A percentile compares a stretch with the other conserved stretches of the same genome.
Conservation (phyloP, 352 stramenopile genomes). For the Aphanomyces invadans region DNA sequence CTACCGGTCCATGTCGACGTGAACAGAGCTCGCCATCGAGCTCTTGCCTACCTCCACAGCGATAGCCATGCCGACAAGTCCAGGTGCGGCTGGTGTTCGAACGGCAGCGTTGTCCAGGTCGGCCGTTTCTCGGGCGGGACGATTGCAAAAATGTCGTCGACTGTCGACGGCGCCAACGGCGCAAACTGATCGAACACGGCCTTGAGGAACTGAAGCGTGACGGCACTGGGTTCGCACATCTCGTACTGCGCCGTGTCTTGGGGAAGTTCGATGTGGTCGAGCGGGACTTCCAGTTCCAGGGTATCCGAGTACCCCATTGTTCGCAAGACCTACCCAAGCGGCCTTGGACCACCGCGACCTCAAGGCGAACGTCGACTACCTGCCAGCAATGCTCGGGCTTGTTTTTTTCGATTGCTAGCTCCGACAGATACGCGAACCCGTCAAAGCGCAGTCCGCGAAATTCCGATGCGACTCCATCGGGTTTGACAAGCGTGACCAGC, state of each 20-base stretch:
- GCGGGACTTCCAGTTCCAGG: slow-evolving; percentile 64
- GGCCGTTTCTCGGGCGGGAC: slow-evolving; percentile 44
- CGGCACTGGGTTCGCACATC: slow-evolving; percentile 63
- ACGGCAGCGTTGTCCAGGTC: slow-evolving; percentile 46
- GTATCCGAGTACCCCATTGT: slow-evolving; percentile 78
- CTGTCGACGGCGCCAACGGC: slow-evolving; percentile 57
- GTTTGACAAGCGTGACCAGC: slow-evolving; percentile 56
- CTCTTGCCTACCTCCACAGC: slow-evolving; percentile 43
- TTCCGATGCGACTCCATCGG: slow-evolving; percentile 56
- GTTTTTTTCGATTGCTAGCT: slow-evolving; percentile 84
- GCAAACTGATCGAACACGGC: slow-evolving; percentile 73
- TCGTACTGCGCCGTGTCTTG: slow-evolving; percentile 52
- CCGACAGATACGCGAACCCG: slow-evolving; percentile 78
- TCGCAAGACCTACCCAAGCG: slow-evolving; percentile 56
- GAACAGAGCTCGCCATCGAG: no score
- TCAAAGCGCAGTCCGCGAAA: slow-evolving; percentile 60
- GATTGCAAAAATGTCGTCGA: slow-evolving; percentile 82
- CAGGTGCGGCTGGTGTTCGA: slow-evolving; percentile 31
- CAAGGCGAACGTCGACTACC: no score
- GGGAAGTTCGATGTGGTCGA: slow-evolving; percentile 45
- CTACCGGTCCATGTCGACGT: slow-evolving; percentile 61
- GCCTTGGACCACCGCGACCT: no score
- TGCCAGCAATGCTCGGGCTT: slow-evolving; percentile 85
- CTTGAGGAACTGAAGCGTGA: slow-evolving; percentile 60
- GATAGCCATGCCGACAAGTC: slow-evolving; percentile 48